A percentile compares a stretch with the other conserved stretches of the same genome.
These are phyloP conservation scores for Selenicereus undatus DNA, from an alignment of 148 eudicot species.

Conservation along the genomic window DNA sequence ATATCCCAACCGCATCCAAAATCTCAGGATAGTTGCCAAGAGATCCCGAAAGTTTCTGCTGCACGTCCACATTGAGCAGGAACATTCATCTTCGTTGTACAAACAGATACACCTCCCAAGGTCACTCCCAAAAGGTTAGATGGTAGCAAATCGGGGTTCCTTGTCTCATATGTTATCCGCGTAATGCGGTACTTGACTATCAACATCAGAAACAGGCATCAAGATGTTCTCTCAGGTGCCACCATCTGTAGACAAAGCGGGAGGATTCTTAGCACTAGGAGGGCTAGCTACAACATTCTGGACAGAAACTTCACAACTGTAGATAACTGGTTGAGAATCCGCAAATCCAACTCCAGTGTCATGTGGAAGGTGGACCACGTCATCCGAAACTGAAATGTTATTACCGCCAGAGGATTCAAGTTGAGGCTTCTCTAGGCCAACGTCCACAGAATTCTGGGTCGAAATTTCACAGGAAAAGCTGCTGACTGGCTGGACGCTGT, in stretches of 20 bases:
- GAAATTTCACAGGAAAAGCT: neutral
- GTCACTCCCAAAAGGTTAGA: neutral
- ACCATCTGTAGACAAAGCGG: neutral
- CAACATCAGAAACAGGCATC: constrained; percentile 11
- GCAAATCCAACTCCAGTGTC: neutral
- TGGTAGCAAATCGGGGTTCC: neutral
- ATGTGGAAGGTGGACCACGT: neutral
- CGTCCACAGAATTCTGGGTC: neutral
- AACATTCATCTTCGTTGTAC: neutral
- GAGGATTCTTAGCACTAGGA: neutral
- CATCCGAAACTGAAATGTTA: neutral
- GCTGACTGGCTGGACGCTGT: neutral
- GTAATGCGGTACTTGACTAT: constrained; percentile 9
- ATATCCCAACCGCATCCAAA: constrained; percentile 18
- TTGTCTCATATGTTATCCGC: constrained; percentile 12
- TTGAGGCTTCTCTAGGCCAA: neutral
- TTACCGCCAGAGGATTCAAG: neutral
- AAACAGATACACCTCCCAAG: neutral
- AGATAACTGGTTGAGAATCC: neutral
- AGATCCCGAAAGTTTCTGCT: constrained; percentile 1
- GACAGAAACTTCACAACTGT: neutral
- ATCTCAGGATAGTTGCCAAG: constrained; percentile 13
- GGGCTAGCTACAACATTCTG: neutral
- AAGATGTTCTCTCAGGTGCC: neutral
- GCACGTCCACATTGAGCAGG: neutral